Evolutionary conservation across 345 rosid species (phyloP).

Genomic region (Syzygium oleosum): DNA sequence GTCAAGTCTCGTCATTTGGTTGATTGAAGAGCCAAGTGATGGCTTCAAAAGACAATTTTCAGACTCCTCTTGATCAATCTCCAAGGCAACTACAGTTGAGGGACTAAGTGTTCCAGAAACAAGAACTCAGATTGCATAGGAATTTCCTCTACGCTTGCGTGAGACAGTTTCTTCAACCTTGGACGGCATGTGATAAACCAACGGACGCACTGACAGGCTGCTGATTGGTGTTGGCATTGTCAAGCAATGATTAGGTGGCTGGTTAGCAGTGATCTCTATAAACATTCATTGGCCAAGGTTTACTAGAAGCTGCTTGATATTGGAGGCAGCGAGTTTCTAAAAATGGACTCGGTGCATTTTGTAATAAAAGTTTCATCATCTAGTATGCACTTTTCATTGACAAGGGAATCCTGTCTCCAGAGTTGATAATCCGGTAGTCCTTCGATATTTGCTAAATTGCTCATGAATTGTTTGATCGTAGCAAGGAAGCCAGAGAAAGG

Average conservation of each 20-base stretch:
- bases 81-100: too few species aligned
- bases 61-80: too few species aligned
- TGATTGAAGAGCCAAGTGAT: background rate
- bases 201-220: rapidly evolving
- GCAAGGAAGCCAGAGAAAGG: background rate
- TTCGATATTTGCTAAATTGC: background rate
- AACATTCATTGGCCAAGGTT: rapidly evolving
- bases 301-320: background rate
- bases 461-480: background rate
- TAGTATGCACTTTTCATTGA: background rate
- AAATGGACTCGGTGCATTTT: too few species aligned
- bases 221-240: background rate
- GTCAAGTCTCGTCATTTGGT: background rate
- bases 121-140: background rate
- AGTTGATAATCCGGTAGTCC: background rate
- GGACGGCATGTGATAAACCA: background rate
- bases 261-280: background rate
- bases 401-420: background rate
- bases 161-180: background rate
- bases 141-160: background rate
- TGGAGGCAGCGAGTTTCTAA: background rate
- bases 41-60: too few species aligned
- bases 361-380: background rate
- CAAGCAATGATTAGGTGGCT: background rate
- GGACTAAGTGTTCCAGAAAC: background rate